Base-by-base conservation (phyloP, 441 rosid genomes). In the Monsonia emarginata region DNA sequence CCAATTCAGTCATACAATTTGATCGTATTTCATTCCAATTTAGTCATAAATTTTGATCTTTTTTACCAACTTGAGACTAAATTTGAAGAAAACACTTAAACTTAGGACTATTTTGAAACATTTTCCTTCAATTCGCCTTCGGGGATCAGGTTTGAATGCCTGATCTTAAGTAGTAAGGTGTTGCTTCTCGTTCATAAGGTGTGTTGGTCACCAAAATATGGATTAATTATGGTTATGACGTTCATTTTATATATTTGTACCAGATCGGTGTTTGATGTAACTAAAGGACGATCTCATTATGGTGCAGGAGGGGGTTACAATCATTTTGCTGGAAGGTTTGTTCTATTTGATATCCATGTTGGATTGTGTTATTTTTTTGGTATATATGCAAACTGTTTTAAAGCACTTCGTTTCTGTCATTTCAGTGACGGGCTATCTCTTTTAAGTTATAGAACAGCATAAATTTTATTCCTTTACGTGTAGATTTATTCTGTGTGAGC, bases 211-310 rank as follows among this genome's bases (percentile, higher is more conserved):
- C 24, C 24, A 48, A 48, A 18, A 14, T 56, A 38, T 26, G 25
- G 7, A 27, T 54, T 57, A 1, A 21, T 28, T 69, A 40, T 63
- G 24, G 34, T 0, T 27, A n/a, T 19, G 25, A n/a, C 65, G 0
- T 44, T 25, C 52, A 57, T n/a, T 27, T 46, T 65, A 14, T 56
- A 5, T 64, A 1, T 69, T 38, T 52, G 56, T 59, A 60, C 66
- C 85, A 91, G 96, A 66, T 89, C 96, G 32, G 96, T 89, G 67
- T 91, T 88, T 74, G 98, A 91, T 69, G 98, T 92, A 42, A 84
- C 87, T 0, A 88, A 81, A 79, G 98, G 98, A 68, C 88, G 86
- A 77, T 86, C 92, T 28, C 98, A 90, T 75, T 90, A 90, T 68
- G 97, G 97, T 11, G 66, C 62, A 6, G 94, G 97, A 74, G 97